phyloP scores from a whole-genome alignment of 192 early-diverging fungal genomes.

The Funneliformis mosseae region DNA sequence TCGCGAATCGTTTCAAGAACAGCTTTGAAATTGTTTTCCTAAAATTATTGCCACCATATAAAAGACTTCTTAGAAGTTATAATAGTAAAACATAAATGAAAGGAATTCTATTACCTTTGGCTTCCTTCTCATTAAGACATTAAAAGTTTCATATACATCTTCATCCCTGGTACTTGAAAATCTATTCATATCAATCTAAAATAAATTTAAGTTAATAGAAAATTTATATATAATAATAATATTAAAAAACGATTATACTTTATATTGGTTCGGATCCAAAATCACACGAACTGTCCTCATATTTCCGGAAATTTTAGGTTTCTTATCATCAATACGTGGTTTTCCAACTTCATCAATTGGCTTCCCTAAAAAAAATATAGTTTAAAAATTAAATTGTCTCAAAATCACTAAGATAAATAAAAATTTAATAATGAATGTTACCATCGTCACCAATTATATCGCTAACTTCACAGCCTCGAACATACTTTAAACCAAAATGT shows the following conservation, averaged over 20 bases:
- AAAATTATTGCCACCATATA: neutral
- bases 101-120: conserved; percentile 40
- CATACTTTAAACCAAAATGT: conserved; percentile 73
- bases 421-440: conserved; percentile 33
- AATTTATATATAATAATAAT: neutral
- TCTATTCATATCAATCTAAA: conserved; percentile 54
- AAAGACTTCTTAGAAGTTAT: no score
- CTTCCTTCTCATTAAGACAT: conserved; percentile 85
- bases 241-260: conserved; percentile 33
- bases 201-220: neutral
- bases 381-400: conserved; percentile 21
- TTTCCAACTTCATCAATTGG: conserved; percentile 51
- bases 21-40: conserved; percentile 94
- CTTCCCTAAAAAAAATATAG: conserved; percentile 36
- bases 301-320: conserved; percentile 41
- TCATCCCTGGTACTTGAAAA: conserved; percentile 50
- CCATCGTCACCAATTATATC: conserved; percentile 78
- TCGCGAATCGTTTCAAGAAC: conserved; percentile 90
- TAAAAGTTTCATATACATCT: conserved; percentile 81
- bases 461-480: conserved; percentile 87
- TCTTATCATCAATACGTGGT: conserved; percentile 41
- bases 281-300: conserved; percentile 72
- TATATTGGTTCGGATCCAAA: conserved; percentile 89
- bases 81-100: neutral
- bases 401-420: conserved; percentile 24